These are phyloP conservation scores for Yarrowia sp. DNA, from an alignment of 805 yeast species.

Conservation along the genomic window DNA sequence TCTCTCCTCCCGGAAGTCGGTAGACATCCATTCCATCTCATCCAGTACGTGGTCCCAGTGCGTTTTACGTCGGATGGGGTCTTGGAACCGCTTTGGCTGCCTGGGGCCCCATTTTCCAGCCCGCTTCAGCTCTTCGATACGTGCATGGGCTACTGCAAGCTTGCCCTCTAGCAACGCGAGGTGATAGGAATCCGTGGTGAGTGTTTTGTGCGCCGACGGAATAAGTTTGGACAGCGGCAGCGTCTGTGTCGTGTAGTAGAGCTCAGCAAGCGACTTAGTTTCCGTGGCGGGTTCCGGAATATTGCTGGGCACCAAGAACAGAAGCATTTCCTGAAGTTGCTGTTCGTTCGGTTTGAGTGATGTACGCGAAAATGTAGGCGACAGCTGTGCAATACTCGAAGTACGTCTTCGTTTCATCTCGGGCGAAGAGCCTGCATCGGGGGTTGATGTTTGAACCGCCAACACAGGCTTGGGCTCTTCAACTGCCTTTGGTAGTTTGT, in stretches of 20 bases:
- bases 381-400: slow-evolving; percentile 7
- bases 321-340: slow-evolving; percentile 31
- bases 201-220: slow-evolving; percentile 80
- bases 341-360: slow-evolving; percentile 10
- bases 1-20: slow-evolving; percentile 67
- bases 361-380: slow-evolving; percentile 2
- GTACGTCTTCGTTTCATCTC: slow-evolving; percentile 2
- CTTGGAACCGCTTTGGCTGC: slow-evolving; percentile 69
- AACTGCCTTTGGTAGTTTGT: neutral
- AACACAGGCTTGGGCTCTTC: neutral
- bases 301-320: slow-evolving; percentile 37
- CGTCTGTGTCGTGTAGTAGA: slow-evolving; percentile 83
- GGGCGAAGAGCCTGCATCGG: neutral
- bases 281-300: slow-evolving; percentile 39
- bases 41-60: slow-evolving; percentile 73
- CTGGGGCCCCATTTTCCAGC: slow-evolving; percentile 87
- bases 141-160: slow-evolving; percentile 79
- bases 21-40: slow-evolving; percentile 82
- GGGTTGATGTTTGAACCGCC: neutral
- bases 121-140: slow-evolving; percentile 88
- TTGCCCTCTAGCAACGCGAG: slow-evolving; percentile 85
- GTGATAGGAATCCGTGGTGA: slow-evolving; percentile 81
- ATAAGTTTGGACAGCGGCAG: slow-evolving; percentile 76
- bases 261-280: slow-evolving; percentile 62
- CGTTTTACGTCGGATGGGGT: slow-evolving; percentile 54